A percentile compares a stretch with the other conserved stretches of the same genome.
Evolutionary conservation across 2,329 filamentous ascomycete genomes (phyloP).

Genomic region (Clarireedia sp.): DNA sequence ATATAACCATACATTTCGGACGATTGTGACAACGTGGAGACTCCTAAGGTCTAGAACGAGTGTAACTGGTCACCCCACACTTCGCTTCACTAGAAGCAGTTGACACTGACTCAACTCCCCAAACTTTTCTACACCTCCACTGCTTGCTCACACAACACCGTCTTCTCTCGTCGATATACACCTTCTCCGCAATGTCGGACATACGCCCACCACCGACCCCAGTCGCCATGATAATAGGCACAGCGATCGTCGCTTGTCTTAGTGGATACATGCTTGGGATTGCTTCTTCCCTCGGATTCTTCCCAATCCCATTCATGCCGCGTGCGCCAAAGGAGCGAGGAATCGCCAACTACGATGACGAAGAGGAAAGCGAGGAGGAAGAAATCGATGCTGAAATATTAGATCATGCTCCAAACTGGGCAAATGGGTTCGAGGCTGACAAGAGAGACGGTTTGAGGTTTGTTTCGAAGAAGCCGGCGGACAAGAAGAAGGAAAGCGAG

Average conservation of each 20-base stretch:
- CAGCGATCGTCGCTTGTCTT: constrained; percentile 64
- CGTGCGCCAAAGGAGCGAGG: constrained; percentile 31
- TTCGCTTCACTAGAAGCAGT: no score
- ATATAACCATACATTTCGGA: no score
- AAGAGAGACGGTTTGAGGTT: constrained; percentile 45
- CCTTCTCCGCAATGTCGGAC: constrained; percentile 21
- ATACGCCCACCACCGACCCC: constrained; percentile 22
- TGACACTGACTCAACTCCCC: not conserved
- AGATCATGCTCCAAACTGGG: constrained; percentile 62
- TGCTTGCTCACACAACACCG: not conserved
- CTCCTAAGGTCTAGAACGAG: no score
- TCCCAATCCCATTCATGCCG: constrained; percentile 42
- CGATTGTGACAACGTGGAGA: no score
- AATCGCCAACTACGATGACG: constrained; percentile 51
- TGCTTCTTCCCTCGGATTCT: constrained; percentile 63
- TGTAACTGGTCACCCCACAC: no score
- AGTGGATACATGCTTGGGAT: constrained; percentile 77
- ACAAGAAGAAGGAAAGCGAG: constrained; percentile 34
- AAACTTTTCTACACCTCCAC: no score
- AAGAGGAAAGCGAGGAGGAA: constrained; percentile 61
- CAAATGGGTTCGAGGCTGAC: constrained; percentile 53
- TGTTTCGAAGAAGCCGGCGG: constrained; percentile 27
- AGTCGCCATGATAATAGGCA: constrained; percentile 57
- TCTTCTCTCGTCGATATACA: no score
- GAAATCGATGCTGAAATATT: constrained; percentile 52